A percentile compares a stretch with the other conserved stretches of the same genome.
Conservation (phyloP, 2,329 filamentous ascomycete species). For the Fusarium citri region DNA sequence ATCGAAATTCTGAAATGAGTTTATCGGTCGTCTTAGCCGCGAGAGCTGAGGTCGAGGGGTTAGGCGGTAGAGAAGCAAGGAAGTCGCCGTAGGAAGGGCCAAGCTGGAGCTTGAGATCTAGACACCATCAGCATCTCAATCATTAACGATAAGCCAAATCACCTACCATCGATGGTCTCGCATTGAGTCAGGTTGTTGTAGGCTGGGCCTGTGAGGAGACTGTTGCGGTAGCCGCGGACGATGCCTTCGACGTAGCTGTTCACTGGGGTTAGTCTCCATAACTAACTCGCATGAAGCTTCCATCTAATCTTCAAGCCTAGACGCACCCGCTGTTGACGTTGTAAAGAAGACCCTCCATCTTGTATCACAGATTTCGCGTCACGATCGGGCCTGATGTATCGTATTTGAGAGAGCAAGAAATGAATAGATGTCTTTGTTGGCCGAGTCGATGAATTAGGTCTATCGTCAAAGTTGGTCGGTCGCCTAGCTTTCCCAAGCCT, state of each 20-base stretch:
- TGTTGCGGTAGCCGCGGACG: slow-evolving; percentile 95
- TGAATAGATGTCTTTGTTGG: slow-evolving; percentile 24
- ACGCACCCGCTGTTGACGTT: slow-evolving; percentile 92
- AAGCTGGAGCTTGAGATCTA: slow-evolving; percentile 98
- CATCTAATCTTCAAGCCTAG: slow-evolving; percentile 10
- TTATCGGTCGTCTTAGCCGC: slow-evolving; percentile 98
- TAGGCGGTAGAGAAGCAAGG: slow-evolving; percentile 90
- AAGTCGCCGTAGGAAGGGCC: slow-evolving; percentile 97
- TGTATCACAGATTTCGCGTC: slow-evolving; percentile 39
- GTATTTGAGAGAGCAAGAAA: slow-evolving; percentile 7
- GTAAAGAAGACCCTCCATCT: slow-evolving; percentile 93
- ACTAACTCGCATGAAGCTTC: slow-evolving; percentile 21
- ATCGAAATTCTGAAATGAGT: slow-evolving; percentile 96
- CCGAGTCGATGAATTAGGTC: slow-evolving; percentile 32
- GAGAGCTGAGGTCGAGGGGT: slow-evolving; percentile 94
- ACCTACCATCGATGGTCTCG: slow-evolving; percentile 92
- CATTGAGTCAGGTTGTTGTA: slow-evolving; percentile 98
- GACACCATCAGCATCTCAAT: slow-evolving; percentile 26
- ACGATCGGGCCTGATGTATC: slow-evolving; percentile 6
- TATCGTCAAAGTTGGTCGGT: slow-evolving; percentile 43
- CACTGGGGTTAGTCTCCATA: slow-evolving; percentile 48
- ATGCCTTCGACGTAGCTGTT: slow-evolving; percentile 95
- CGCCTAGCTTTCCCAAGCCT: slow-evolving; percentile 45
- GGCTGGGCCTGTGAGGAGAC: slow-evolving; percentile 87
- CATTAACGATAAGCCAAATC: not conserved